Percentiles rank a stretch among this genome's conserved stretches.
These are phyloP conservation scores for Takashimella tepidaria DNA, from an alignment of 1,284 basidiomycete species.

Conservation along the genomic window DNA sequence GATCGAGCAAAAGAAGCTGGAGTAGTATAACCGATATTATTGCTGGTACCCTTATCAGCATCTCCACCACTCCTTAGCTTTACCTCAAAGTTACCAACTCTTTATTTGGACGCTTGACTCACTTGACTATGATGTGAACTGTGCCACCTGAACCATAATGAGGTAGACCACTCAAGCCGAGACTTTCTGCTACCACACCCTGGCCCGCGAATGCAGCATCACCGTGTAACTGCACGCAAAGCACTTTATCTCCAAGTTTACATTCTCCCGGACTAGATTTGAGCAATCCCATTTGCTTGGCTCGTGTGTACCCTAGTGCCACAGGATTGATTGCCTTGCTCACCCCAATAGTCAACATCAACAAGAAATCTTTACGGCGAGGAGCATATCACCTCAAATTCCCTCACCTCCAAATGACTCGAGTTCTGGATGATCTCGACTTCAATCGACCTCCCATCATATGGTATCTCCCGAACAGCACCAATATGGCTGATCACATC, in stretches of 20 bases:
- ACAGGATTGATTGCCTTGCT: conserved; percentile 73
- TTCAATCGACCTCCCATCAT: conserved; percentile 54
- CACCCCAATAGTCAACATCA: neutral
- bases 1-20: conserved; percentile 74
- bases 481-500: conserved; percentile 82
- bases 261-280: conserved; percentile 60
- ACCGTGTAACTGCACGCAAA: conserved; percentile 83
- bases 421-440: conserved; percentile 80
- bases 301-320: conserved; percentile 80
- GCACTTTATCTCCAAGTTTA: conserved; percentile 72
- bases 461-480: conserved; percentile 41
- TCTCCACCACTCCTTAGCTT: neutral
- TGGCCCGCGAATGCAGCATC: conserved; percentile 86
- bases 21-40: conserved; percentile 83
- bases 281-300: conserved; percentile 80
- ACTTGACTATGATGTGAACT: conserved; percentile 88
- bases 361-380: neutral
- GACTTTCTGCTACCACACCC: conserved; percentile 79
- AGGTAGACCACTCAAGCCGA: conserved; percentile 76
- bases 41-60: conserved; percentile 1
- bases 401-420: conserved; percentile 65
- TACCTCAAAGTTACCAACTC: no score
- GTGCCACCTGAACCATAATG: conserved; percentile 85
- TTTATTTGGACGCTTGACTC: conserved; percentile 47
- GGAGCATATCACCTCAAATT: neutral